A percentile compares a stretch with the other conserved stretches of the same genome.
phyloP scores from a whole-genome alignment of 768 basidiomycete species.

The Tulasnella sp. region DNA sequence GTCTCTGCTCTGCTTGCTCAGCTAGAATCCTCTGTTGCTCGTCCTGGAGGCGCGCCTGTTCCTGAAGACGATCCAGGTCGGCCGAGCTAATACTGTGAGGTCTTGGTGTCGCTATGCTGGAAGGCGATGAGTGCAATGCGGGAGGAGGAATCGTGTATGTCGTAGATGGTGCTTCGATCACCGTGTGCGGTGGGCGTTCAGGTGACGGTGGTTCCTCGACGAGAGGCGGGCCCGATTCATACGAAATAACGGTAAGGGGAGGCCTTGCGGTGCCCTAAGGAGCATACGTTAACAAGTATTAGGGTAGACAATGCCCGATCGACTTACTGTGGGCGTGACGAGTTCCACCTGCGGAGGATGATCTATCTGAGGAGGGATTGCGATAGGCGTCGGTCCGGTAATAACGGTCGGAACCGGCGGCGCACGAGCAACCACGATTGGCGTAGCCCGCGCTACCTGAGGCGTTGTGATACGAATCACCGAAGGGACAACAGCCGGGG shows the following conservation, averaged over 20 bases:
- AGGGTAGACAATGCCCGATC: background rate
- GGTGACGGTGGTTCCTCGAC: constrained; percentile 1
- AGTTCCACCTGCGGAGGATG: constrained; percentile 10
- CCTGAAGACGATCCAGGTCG: constrained; percentile 25
- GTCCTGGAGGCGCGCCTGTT: constrained; percentile 27
- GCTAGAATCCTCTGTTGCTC: constrained; percentile 26
- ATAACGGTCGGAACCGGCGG: constrained; percentile 1
- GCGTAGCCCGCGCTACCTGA: background rate
- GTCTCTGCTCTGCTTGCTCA: constrained; percentile 26
- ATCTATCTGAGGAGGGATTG: background rate
- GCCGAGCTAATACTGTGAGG: constrained; percentile 17
- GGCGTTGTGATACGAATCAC: constrained; percentile 24
- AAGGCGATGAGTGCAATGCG: background rate
- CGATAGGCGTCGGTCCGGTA: background rate
- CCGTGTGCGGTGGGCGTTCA: background rate
- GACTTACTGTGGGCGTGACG: background rate
- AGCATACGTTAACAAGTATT: background rate
- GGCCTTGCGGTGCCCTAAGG: background rate
- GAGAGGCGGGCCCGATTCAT: background rate
- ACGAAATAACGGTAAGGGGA: constrained; percentile 9
- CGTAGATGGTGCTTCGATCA: background rate
- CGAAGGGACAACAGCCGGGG: constrained; percentile 9
- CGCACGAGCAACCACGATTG: constrained; percentile 22
- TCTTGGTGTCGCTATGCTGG: background rate
- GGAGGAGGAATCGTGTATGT: constrained; percentile 19